Base-by-base conservation (phyloP, 306 rosid genomes). In the Echinosophora koreensis region DNA sequence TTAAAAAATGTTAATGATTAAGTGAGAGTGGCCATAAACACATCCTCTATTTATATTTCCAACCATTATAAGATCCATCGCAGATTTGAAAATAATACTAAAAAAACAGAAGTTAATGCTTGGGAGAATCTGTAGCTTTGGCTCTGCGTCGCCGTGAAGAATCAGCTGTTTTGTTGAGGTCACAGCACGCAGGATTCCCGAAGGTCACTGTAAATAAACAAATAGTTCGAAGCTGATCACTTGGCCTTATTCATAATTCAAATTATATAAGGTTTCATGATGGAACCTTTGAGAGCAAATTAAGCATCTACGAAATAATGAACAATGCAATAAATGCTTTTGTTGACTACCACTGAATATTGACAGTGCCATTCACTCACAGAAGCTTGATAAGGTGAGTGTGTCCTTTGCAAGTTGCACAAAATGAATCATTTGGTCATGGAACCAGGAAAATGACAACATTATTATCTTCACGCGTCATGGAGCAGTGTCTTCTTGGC, bases 81-180 rank as follows among this genome's bases (percentile, higher is more conserved):
- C 27, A 61, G 56, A 71, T 79, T 50, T 71, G 50, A 61, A 61
- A 55, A 28, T 38, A 59, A 17, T 58, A 66, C 22, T 65, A 12
- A 28, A 74, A 60, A 39, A 5, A 0, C 32, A 59, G 5, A 30
- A 62, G 46, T 67, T 79, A 69, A 11, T 51, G 82, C 44, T 55
- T 73, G 66, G 71, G 61, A 81, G 69, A 78, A 78, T 63, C 64
- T 68, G 58, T 39, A 35, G 81, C 51, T 17, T 0, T 32, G 41
- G 12, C 81, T 69, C 73, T 74, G 70, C 74, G 56, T 82, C 52
- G 76, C 71, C 88, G 84, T 82, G 80, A 85, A 85, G 88, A 75
- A 79, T 74, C 84, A 70, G 66, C 22, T 41, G 64, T 70, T 73
- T 37, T 58, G 70, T 35, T 76, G 39, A 78, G 71, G 66, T 56